Conservation (phyloP, 1,284 basidiomycete species). For the Erythrobasidium hasegawianum region DNA sequence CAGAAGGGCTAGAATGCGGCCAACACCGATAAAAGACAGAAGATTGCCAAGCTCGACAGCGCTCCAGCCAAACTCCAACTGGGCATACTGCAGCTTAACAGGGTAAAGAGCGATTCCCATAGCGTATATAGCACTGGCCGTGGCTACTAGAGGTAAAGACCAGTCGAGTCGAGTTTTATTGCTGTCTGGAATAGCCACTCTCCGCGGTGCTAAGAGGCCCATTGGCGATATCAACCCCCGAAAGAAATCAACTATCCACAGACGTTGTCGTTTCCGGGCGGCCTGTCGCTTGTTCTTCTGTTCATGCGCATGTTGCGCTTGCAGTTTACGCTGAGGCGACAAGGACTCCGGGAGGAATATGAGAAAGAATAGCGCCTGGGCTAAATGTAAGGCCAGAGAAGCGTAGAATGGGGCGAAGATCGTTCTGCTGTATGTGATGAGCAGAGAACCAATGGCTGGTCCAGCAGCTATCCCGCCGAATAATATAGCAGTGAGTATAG, state of each 20-base stretch:
- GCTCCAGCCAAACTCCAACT: background rate
- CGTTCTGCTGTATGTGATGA: background rate
- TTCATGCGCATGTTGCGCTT: background rate
- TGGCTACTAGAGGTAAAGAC: background rate
- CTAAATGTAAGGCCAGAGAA: background rate
- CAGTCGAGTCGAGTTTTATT: background rate
- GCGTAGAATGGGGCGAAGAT: background rate
- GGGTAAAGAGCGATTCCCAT: background rate
- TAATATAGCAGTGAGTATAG: background rate
- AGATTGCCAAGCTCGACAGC: slow-evolving; percentile 3
- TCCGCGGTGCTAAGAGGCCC: background rate
- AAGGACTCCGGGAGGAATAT: background rate
- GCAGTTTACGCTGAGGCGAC: background rate
- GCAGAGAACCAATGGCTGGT: background rate
- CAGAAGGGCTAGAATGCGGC: background rate
- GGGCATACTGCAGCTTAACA: background rate
- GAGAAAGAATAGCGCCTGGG: background rate
- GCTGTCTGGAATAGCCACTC: background rate
- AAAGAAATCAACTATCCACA: too few species aligned
- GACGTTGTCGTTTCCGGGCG: too few species aligned
- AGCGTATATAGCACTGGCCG: background rate
- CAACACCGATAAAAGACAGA: background rate
- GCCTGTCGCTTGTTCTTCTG: background rate
- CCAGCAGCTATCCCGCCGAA: background rate
- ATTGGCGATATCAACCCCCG: too few species aligned